phyloP scores from a whole-genome alignment of 2,329 filamentous ascomycete species.

The Apiospora phragmitis region DNA sequence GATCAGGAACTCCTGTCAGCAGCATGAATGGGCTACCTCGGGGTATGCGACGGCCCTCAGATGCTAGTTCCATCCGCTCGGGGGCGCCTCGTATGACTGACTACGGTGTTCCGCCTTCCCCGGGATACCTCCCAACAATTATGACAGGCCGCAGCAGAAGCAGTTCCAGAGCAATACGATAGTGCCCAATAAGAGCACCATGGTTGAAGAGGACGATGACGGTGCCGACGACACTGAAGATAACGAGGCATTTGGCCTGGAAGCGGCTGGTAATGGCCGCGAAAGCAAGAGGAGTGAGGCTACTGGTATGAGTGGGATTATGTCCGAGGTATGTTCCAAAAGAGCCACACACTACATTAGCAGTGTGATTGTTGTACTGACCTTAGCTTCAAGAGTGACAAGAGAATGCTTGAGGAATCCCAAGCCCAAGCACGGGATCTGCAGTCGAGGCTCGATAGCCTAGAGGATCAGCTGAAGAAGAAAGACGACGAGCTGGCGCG shows the following conservation, averaged over 20 bases:
- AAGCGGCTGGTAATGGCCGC: constrained; percentile 37
- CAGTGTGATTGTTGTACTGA: constrained; percentile 16
- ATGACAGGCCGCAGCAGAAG: constrained; percentile 78
- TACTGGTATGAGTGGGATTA: constrained; percentile 24
- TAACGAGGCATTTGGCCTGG: constrained; percentile 64
- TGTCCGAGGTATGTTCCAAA: constrained; percentile 40
- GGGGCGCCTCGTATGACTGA: constrained; percentile 39
- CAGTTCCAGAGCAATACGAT: constrained; percentile 95
- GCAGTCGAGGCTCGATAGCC: constrained; percentile 68
- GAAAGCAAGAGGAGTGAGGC: constrained; percentile 36
- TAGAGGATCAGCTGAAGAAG: constrained; percentile 69
- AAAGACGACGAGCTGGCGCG: constrained; percentile 71
- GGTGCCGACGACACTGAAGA: constrained; percentile 57
- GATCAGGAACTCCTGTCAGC: constrained; percentile 63
- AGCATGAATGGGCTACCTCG: constrained; percentile 47
- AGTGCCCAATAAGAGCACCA: constrained; percentile 94
- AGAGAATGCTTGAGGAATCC: constrained; percentile 76
- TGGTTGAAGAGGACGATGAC: constrained; percentile 94
- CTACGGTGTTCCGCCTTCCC: constrained; percentile 62
- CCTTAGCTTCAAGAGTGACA: constrained; percentile 54
- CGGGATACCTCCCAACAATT: constrained; percentile 61
- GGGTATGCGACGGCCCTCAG: constrained; percentile 57
- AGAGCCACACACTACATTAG: background rate
- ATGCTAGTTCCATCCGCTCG: constrained; percentile 61
- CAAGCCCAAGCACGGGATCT: constrained; percentile 75